Base-by-base conservation (phyloP, 2,329 filamentous ascomycete genomes). In the Aspergillus bombycis region DNA sequence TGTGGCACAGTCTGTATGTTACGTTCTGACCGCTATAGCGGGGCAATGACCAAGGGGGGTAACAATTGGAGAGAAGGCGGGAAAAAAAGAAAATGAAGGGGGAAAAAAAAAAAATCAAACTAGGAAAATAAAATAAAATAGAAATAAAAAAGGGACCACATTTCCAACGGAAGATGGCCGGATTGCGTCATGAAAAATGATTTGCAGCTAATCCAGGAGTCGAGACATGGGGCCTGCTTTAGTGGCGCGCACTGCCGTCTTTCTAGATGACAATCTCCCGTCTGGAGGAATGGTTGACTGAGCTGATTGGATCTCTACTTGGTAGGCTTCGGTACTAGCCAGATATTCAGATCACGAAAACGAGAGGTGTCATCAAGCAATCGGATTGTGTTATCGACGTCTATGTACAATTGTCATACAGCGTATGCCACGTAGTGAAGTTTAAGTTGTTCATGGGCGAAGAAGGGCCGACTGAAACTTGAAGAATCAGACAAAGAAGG, bases 191-290 rank as follows among this genome's bases (percentile, higher is more conserved):
- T 67, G 63, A 38, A 46, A 55, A 63, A 67, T 66, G 68, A 69
- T 68, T 68, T 68, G 68, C 66, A 66, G 63, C 68, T 70, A 70
- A 66, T 61, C 52, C 65, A 67, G 63, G 62, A 70, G 61, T 66
- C 62, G 61, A 70, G 61, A 69, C 67, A 68, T 64, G 61, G 68
- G 50, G 61, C 61, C 64, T 70, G 67, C 67, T 58, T 68, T 66
- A 68, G 68, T 69, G 68, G 67, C 67, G 65, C 65, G 60, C 67
- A 62, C 64, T 63, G 67, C 68, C 64, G 63, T 59, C 61, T 67
- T 67, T 68, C 66, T 67, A 66, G 67, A 70, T 61, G 67, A 61
- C 67, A 67, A 70, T 70, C 68, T 70, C 68, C 68, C 68, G 68
- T 65, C 41, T 64, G 58, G 58, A 60, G 59, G 41, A 46, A 41